These are phyloP conservation scores for Rubia peregrina DNA, from an alignment of 305 asterid genomes.

Conservation along the genomic window DNA sequence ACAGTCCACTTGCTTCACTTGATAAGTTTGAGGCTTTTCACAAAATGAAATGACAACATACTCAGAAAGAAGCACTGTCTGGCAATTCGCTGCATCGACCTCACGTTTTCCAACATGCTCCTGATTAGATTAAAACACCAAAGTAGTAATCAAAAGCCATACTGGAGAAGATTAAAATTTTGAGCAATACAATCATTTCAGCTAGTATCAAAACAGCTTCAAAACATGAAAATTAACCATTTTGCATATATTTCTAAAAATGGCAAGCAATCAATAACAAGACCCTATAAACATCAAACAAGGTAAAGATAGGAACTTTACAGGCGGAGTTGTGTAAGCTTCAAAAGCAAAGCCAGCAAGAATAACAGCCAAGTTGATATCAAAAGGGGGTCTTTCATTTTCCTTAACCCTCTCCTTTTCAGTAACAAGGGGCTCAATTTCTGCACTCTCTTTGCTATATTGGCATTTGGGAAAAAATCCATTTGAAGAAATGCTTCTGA, in stretches of 20 bases:
- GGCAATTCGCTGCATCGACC: slow-evolving; percentile 85
- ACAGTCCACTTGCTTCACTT: background rate
- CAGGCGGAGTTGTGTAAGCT: slow-evolving; percentile 86
- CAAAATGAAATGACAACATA: slow-evolving; percentile 27
- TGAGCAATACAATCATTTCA: background rate
- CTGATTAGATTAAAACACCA: slow-evolving; percentile 34
- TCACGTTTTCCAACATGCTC: slow-evolving; percentile 63
- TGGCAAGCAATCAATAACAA: background rate
- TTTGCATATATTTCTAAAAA: background rate
- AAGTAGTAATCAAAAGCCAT: background rate
- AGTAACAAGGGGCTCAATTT: slow-evolving; percentile 29
- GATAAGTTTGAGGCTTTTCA: background rate
- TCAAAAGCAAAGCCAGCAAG: slow-evolving; percentile 99
- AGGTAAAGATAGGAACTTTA: slow-evolving; percentile 26
- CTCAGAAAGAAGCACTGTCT: slow-evolving; percentile 86
- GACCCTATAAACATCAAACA: background rate
- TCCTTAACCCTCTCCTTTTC: slow-evolving; percentile 21
- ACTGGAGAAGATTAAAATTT: background rate
- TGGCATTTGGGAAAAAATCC: slow-evolving; percentile 4
- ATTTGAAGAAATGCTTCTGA: background rate
- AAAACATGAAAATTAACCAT: background rate
- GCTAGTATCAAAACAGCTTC: background rate
- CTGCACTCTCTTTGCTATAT: slow-evolving; percentile 33
- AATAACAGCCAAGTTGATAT: slow-evolving; percentile 83
- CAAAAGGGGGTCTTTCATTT: slow-evolving; percentile 56